phyloP scores from a whole-genome alignment of 2,329 filamentous ascomycete species.

The Ascosphaera pollenicola region DNA sequence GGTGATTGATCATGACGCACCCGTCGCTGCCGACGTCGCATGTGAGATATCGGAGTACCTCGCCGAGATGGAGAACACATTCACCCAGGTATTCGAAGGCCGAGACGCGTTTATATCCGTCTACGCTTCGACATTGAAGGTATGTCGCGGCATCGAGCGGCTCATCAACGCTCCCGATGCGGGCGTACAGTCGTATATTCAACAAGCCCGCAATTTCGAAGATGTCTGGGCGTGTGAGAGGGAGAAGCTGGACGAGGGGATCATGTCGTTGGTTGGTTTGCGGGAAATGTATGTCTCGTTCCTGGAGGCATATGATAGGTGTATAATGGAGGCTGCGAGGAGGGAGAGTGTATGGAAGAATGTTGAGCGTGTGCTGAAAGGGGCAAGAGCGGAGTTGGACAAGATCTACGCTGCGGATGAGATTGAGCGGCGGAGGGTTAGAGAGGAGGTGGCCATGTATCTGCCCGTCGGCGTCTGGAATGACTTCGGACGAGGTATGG shows the following conservation, averaged over 20 bases:
- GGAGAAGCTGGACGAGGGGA: constrained; percentile 41
- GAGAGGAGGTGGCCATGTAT: constrained; percentile 63
- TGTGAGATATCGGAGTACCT: constrained; percentile 52
- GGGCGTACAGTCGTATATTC: constrained; percentile 15
- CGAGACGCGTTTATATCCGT: constrained; percentile 33
- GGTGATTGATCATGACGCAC: constrained; percentile 39
- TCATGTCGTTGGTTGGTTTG: constrained; percentile 57
- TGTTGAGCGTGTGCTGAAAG: constrained; percentile 51
- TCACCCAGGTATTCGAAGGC: constrained; percentile 40
- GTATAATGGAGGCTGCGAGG: constrained; percentile 66
- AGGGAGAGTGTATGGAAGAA: constrained; percentile 51
- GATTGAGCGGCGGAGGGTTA: constrained; percentile 53
- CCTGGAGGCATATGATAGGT: constrained; percentile 56
- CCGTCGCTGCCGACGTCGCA: constrained; percentile 39
- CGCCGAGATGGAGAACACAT: constrained; percentile 52
- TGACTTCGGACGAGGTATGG: constrained; percentile 38
- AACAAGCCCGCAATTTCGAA: constrained; percentile 25
- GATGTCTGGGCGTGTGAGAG: constrained; percentile 52
- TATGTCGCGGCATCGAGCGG: constrained; percentile 44
- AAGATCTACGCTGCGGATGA: constrained; percentile 53
- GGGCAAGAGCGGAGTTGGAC: constrained; percentile 56
- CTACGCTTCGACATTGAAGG: constrained; percentile 36
- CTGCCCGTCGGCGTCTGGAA: constrained; percentile 77
- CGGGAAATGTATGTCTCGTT: constrained; percentile 76
- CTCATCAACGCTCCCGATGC: constrained; percentile 32